Evolutionary conservation across 345 rosid genomes (phyloP), one percentile per base, ranked within the genome.

Genomic region (Melaleuca quinquenervia): DNA sequence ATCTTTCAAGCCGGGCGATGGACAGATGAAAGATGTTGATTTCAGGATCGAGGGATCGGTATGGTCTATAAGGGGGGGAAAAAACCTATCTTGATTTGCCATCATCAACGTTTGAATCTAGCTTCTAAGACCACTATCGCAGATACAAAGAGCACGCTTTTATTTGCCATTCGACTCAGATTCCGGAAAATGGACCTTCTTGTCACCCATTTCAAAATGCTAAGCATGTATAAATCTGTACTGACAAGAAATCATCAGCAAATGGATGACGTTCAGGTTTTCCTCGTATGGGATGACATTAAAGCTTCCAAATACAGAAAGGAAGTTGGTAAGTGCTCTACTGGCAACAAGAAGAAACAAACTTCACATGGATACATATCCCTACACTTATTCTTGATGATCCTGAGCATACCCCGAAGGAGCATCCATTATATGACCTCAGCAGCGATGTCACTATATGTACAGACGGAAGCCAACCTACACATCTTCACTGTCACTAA

Each of bases 401-500:
- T 70, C 36, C 48, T 70, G 48, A 70, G 80, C 24, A 82, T 82
- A 27, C 9, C 48, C 22, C 0, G 15, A 41, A 29, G 48, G 15
- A 82, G 84, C 29, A 52, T 50, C 41, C 13, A 22, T 18, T 52
- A 82, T 82, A 22, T n/a, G 51, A 36, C 45, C 48, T 36, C 48
- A 8, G 36, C 80, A 21, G 26, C 14, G 14, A 36, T 18, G 24
- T 48, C 20, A 70, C 80, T 70, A 36, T 18, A 36, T 70, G 80
- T 52, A 85, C 64, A 84, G 44, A 52, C 52, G 15, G 18, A 82
- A 32, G 13, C n/a, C 4, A 48, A 21, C 50, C 85, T 88, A 89
- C 10, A 88, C 92, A 87, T 93, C 98, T 87, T 93, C 98, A 1
- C 90, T 84, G 22, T 93, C 94, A 56, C 94, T 95, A 88, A 91